Base-by-base conservation (phyloP, 768 basidiomycete species). In the Lanmaoa rubissima region DNA sequence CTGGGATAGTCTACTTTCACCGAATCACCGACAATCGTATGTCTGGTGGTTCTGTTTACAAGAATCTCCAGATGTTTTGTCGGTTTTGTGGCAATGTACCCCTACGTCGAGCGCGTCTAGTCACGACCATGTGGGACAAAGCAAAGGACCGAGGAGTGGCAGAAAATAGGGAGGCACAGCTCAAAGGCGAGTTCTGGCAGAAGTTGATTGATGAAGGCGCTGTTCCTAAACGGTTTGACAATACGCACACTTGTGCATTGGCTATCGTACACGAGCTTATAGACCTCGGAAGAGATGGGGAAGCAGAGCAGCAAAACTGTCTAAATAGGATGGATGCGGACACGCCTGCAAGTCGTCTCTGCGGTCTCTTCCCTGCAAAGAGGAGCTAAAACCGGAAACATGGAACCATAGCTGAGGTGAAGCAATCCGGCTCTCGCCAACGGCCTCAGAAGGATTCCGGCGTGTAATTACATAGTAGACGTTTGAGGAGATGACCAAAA, bases 61-160 rank as follows among this genome's bases (percentile, higher is more conserved):
- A 63, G 41, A 73, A 73, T 53, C 67, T 76, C 47, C 54, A 61
- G 9, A 53, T 73, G 58, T 74, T 77, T 57, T 54, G 61, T 24
- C 61, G 65, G 26, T 51, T 77, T 12, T 78, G 77, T 35, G 76
- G 75, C 5, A 35, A 62, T 10, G 31, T 58, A 3, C 61, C 67
- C 7, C 48, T 72, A 28, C 60, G 32, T 40, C 73, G 73, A 28
- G 65, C 73, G 6, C 58, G 68, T 21, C 57, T 78, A 17, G 63
- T 71, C n/a, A 77, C 75, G 2, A 76, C 72, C 1, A 75, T 73
- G 70, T 76, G 75, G 76, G 65, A 67, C 41, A 21, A 8, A 0
- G 66, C 62, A 14, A 66, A 51, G n/a, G 67, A 67, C 34, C 28
- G 4, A 4, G 14, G 12, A 1, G 19, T 57, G 13, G 57, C 35